A percentile compares a stretch with the other conserved stretches of the same genome.
These are phyloP conservation scores for Pisolithus orientalis DNA, from an alignment of 768 basidiomycete species.

Conservation along the genomic window DNA sequence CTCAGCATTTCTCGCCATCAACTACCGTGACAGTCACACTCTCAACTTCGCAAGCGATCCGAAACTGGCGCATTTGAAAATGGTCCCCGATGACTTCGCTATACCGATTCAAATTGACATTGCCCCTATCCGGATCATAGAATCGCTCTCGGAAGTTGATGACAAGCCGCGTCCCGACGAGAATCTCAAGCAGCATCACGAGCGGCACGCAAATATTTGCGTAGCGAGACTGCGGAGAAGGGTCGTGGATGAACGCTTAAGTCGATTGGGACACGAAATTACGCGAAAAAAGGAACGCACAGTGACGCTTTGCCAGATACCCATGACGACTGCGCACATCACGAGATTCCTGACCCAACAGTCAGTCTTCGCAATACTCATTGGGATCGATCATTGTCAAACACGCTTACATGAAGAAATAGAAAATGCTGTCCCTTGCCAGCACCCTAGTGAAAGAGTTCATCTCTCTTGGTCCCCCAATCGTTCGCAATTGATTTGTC, in stretches of 20 bases:
- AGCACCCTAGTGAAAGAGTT: constrained; percentile 20
- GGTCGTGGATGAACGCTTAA: neutral
- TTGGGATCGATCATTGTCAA: neutral
- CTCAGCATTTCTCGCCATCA: constrained; percentile 7
- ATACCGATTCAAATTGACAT: constrained; percentile 1
- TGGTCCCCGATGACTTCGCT: constrained; percentile 12
- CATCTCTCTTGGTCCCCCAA: constrained; percentile 2
- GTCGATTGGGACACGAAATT: neutral
- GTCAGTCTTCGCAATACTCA: neutral
- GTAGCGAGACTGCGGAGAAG: constrained; percentile 12
- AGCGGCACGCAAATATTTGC: constrained; percentile 27
- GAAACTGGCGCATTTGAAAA: constrained; percentile 1
- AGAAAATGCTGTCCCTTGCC: constrained; percentile 24
- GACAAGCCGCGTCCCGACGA: constrained; percentile 26
- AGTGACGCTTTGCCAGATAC: constrained; percentile 18
- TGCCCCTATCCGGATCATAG: constrained; percentile 7
- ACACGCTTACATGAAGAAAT: constrained; percentile 25
- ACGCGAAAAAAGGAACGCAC: constrained; percentile 11
- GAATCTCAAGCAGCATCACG: constrained; percentile 25
- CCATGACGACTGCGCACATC: constrained; percentile 19
- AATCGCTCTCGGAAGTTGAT: constrained; percentile 28
- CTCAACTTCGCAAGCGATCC: constrained; percentile 9
- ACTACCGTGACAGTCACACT: constrained; percentile 17
- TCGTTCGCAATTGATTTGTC: neutral
- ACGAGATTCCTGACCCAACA: constrained; percentile 16